Evolutionary conservation across 495 filamentous ascomycete genomes (phyloP), one percentile per base, ranked within the genome.

Genomic region (Podospora comata): DNA sequence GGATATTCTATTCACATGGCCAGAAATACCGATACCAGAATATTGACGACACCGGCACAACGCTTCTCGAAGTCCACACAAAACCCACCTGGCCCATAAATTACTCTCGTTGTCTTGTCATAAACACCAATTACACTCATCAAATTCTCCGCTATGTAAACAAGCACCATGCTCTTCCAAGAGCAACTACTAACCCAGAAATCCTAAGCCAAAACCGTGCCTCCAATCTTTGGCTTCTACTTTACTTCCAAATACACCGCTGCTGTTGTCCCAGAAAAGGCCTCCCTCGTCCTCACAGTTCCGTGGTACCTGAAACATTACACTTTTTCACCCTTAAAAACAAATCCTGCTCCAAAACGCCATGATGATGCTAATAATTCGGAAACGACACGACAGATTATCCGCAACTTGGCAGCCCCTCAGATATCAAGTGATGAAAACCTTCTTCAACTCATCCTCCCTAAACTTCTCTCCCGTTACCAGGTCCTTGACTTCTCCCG

Each of bases 401-500:
- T 6, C 5, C 5, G 34, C 7, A 48, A 48, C 15, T 48, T 11
- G 15, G 39, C 13, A 48, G 2, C 39, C 39, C 39, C 5, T 11
- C 39, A 58, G 7, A 23, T 20, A 58, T 65, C 69, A 84, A 1
- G 81, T 80, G 59, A 97, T 97, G 76, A 89, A 99, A 23, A 97
- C 93, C 79, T 97, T 98, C 84, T 90, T 91, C 67, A 96, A 78
- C 64, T 87, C 82, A 1, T 77, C 79, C 65, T 80, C 78, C 9
- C 79, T 75, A 70, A 85, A 97, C 13, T 89, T 78, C 69, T 91
- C 85, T 2, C 90, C 88, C 3, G 88, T 92, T 20, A 89, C 90
- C 62, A 94, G 87, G 78, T 99, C 95, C 79, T 92, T 94, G 20
- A 97, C 85, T 73, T 85, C 84, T 54, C 86, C 88, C 13, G 81